Conservation (phyloP, 2,329 filamentous ascomycete genomes). For the Cryphonectria nitschkei region DNA sequence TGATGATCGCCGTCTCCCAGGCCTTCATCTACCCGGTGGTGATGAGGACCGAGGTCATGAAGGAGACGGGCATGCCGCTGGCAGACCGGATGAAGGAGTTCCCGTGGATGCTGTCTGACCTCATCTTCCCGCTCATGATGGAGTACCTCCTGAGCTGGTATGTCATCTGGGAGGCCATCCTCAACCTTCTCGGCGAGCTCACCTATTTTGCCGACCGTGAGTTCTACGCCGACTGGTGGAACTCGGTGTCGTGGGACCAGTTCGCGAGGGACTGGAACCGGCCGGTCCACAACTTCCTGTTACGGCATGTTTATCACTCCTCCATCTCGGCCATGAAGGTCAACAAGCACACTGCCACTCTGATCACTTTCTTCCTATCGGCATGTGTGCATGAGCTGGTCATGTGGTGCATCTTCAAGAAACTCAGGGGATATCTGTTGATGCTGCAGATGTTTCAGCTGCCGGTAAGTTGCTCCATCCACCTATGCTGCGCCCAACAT, state of each 20-base stretch:
- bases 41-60: conserved; percentile 67
- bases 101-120: conserved; percentile 74
- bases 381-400: conserved; percentile 75
- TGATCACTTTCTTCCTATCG: conserved; percentile 75
- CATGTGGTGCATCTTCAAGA: conserved; percentile 82
- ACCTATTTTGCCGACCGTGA: conserved; percentile 77
- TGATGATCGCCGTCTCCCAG: conserved; percentile 80
- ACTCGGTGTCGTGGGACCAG: conserved; percentile 70
- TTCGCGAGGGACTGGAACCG: conserved; percentile 82
- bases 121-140: conserved; percentile 79
- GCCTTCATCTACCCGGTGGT: conserved; percentile 78
- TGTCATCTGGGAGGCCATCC: conserved; percentile 76
- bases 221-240: conserved; percentile 71
- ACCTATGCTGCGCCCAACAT: not conserved
- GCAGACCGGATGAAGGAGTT: conserved; percentile 66
- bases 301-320: conserved; percentile 79
- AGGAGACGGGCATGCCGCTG: conserved; percentile 66
- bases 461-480: conserved; percentile 49
- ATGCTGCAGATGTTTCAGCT: conserved; percentile 76
- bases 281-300: conserved; percentile 76
- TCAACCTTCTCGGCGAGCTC: conserved; percentile 77
- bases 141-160: conserved; percentile 81
- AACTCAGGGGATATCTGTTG: conserved; percentile 74
- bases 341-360: conserved; percentile 70
- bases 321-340: conserved; percentile 75